Evolutionary conservation across 306 rosid genomes (phyloP).

Genomic region (Sechiopsis laciniata): DNA sequence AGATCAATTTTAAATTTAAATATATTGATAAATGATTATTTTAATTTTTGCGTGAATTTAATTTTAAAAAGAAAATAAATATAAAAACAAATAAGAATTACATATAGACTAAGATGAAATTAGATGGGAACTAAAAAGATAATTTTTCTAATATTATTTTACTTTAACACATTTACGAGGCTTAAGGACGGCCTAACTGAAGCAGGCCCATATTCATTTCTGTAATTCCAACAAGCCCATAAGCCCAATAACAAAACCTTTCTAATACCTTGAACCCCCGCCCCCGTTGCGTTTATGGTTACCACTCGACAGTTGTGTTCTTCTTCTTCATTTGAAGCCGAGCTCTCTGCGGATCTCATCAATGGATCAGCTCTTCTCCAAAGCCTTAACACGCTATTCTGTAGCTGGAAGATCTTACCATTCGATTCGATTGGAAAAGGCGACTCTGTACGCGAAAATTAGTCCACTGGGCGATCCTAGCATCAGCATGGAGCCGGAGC

Average conservation of each 20-base stretch:
- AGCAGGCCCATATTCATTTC: neutral
- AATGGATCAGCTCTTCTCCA: slow-evolving; percentile 42
- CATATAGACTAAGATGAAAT: too few species aligned
- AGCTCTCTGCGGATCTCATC: slow-evolving; percentile 21
- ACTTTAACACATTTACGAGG: neutral
- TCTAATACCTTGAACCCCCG: slow-evolving; percentile 5
- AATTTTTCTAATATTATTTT: too few species aligned
- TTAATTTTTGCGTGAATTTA: too few species aligned
- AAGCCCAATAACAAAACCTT: slow-evolving; percentile 11
- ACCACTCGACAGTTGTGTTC: neutral
- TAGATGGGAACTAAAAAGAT: too few species aligned
- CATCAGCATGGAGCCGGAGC: slow-evolving; percentile 43
- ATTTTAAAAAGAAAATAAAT: too few species aligned
- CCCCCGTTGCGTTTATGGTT: neutral
- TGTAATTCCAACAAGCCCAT: neutral
- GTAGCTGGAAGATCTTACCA: slow-evolving; percentile 45
- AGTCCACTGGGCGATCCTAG: slow-evolving; percentile 61
- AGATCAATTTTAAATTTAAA: too few species aligned
- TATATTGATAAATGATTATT: too few species aligned
- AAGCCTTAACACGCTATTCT: slow-evolving; percentile 29
- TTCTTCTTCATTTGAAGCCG: neutral
- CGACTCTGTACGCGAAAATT: slow-evolving; percentile 49
- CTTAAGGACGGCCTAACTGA: neutral
- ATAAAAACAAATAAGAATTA: too few species aligned
- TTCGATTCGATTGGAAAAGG: slow-evolving; percentile 51